Evolutionary conservation across 2,329 filamentous ascomycete genomes (phyloP).

Genomic region (Triangularia setosa): DNA sequence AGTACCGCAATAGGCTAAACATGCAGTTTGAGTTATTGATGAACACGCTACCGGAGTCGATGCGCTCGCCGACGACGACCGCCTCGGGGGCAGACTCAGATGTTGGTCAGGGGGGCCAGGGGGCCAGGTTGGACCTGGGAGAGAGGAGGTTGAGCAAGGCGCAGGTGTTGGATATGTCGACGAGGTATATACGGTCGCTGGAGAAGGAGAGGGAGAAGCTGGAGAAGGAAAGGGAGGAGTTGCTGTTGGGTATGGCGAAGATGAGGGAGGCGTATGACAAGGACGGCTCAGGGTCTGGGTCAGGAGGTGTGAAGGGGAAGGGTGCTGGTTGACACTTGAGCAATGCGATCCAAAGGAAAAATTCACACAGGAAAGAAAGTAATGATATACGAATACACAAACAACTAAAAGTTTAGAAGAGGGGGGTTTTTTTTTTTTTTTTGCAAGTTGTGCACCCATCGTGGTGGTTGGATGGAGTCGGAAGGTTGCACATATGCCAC

Average conservation of each 20-base stretch:
- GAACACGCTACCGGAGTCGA: constrained; percentile 27
- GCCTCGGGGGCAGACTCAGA: constrained; percentile 1
- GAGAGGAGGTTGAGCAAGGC: constrained; percentile 35
- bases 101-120: background rate
- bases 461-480: background rate
- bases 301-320: background rate
- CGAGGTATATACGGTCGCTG: constrained; percentile 32
- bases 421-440: background rate
- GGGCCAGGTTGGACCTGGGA: constrained; percentile 13
- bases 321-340: background rate
- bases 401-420: background rate
- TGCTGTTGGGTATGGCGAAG: constrained; percentile 18
- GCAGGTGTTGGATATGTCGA: constrained; percentile 35
- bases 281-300: background rate
- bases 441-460: background rate
- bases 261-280: constrained; percentile 14
- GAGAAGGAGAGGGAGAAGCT: constrained; percentile 31
- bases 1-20: constrained; percentile 33
- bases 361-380: background rate
- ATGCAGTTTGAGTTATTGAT: constrained; percentile 32
- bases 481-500: background rate
- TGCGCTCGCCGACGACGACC: constrained; percentile 14
- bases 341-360: background rate
- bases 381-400: background rate
- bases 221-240: constrained; percentile 29